These are phyloP conservation scores for Phaeosphaeriaceae sp. DNA, from an alignment of 2,329 filamentous ascomycete genomes.

Conservation along the genomic window DNA sequence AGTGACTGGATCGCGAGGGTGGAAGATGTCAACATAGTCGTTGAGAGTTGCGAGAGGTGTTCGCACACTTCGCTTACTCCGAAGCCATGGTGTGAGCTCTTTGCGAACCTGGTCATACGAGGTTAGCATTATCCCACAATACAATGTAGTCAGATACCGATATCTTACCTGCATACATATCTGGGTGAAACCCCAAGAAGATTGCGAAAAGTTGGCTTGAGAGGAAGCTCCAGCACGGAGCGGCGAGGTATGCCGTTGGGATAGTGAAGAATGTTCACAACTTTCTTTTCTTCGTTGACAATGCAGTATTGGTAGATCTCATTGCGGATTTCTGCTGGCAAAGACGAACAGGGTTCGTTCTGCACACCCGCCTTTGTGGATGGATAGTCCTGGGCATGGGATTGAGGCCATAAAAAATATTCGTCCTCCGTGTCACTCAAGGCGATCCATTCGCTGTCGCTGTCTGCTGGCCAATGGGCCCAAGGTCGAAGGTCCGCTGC, in stretches of 20 bases:
- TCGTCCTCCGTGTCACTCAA: slow-evolving; percentile 3
- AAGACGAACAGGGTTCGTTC: slow-evolving; percentile 5
- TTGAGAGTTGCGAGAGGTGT: slow-evolving; percentile 10
- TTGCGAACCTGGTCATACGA: background rate
- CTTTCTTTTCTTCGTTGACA: slow-evolving; percentile 6
- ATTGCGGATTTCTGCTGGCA: slow-evolving; percentile 11
- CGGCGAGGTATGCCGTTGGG: slow-evolving; percentile 12
- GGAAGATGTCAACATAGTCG: slow-evolving; percentile 10
- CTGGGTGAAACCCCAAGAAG: slow-evolving; percentile 13
- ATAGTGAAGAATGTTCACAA: slow-evolving; percentile 8
- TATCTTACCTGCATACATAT: too few relatives aligned
- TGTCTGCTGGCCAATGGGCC: too few relatives aligned
- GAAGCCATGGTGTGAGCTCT: slow-evolving; percentile 11
- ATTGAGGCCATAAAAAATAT: background rate
- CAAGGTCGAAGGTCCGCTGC: background rate
- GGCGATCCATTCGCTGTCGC: background rate
- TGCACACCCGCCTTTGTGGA: slow-evolving; percentile 3
- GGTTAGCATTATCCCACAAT: too few relatives aligned
- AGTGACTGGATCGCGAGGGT: slow-evolving; percentile 1
- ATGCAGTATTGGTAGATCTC: slow-evolving; percentile 11
- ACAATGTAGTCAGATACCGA: too few relatives aligned
- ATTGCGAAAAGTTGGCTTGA: slow-evolving; percentile 10
- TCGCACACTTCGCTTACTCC: slow-evolving; percentile 6
- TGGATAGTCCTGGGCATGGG: slow-evolving; percentile 1
- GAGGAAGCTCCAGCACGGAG: slow-evolving; percentile 1